These are phyloP conservation scores for Aspergillus sp. DNA, from an alignment of 2,329 filamentous ascomycete species.

Conservation along the genomic window DNA sequence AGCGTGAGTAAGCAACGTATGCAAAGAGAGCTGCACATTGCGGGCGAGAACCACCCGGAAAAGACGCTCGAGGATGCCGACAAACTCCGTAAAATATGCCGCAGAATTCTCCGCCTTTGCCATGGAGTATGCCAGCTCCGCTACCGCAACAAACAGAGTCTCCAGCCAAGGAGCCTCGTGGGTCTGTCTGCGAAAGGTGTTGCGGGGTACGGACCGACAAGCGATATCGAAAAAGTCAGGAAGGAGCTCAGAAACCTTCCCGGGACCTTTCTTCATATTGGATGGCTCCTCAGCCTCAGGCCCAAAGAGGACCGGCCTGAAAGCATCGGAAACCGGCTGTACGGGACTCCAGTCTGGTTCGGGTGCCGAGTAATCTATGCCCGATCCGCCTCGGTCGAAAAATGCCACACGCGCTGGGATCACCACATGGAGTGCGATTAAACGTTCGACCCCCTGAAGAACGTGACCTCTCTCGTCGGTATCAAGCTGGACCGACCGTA, in stretches of 20 bases:
- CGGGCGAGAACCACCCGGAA: conserved; percentile 39
- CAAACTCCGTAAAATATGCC: conserved; percentile 29
- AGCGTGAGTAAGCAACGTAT: conserved; percentile 41
- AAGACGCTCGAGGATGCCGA: conserved; percentile 35
- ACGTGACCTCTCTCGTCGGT: conserved; percentile 32
- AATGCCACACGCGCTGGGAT: conserved; percentile 40
- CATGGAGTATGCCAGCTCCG: conserved; percentile 38
- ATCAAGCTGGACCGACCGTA: conserved; percentile 26
- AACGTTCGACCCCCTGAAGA: conserved; percentile 34
- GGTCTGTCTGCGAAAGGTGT: conserved; percentile 42
- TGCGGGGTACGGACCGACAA: conserved; percentile 44
- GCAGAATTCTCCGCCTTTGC: conserved; percentile 27
- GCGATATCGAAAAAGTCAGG: conserved; percentile 48
- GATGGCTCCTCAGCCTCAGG: conserved; percentile 9
- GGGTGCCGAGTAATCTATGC: conserved; percentile 33
- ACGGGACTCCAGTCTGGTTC: conserved; percentile 35
- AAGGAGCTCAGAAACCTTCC: conserved; percentile 34
- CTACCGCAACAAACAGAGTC: conserved; percentile 45
- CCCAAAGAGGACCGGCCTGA: conserved; percentile 35
- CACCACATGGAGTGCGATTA: conserved; percentile 42
- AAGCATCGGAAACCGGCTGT: conserved; percentile 35
- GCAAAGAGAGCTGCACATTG: conserved; percentile 40
- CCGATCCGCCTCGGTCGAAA: conserved; percentile 32
- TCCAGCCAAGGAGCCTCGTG: conserved; percentile 52
- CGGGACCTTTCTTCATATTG: conserved; percentile 16